These are phyloP conservation scores for Exophiala viscosa DNA, from an alignment of 2,329 filamentous ascomycete genomes.

Conservation along the genomic window DNA sequence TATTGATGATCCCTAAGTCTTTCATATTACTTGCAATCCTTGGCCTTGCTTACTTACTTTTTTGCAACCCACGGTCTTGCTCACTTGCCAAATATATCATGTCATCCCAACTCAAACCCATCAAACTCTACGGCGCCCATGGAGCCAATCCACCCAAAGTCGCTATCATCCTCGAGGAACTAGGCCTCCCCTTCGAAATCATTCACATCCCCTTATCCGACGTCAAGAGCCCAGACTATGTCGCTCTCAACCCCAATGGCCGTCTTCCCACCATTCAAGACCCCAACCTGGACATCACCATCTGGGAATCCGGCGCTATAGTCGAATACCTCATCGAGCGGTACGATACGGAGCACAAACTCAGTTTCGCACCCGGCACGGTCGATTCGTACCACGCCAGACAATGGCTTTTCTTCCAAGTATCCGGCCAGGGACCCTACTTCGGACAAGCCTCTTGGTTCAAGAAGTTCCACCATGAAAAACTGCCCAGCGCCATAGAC, in stretches of 20 bases:
- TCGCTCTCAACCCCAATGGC: constrained; percentile 27
- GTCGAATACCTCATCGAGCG: constrained; percentile 43
- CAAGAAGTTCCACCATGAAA: constrained; percentile 40
- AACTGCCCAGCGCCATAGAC: constrained; percentile 41
- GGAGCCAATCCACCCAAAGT: constrained; percentile 30
- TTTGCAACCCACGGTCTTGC: too few relatives aligned
- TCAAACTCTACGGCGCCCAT: constrained; percentile 18
- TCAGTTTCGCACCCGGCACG: constrained; percentile 34
- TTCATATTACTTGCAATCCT: too few relatives aligned
- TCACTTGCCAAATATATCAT: constrained; percentile 6
- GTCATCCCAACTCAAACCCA: constrained; percentile 19
- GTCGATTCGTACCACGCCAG: constrained; percentile 39
- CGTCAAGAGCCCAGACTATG: constrained; percentile 28
- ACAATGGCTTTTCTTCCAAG: constrained; percentile 47
- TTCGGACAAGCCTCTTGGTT: constrained; percentile 49
- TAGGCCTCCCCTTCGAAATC: constrained; percentile 34
- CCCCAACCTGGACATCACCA: constrained; percentile 37
- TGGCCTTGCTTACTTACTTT: not conserved
- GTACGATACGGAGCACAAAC: constrained; percentile 41
- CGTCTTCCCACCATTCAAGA: constrained; percentile 36
- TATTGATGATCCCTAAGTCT: too few relatives aligned
- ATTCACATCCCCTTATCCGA: constrained; percentile 22
- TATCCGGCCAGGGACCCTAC: constrained; percentile 48
- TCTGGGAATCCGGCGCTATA: constrained; percentile 47
- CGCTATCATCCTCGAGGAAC: constrained; percentile 33